Evolutionary conservation across 768 basidiomycete genomes (phyloP).

Genomic region (Serpula lacrymans): DNA sequence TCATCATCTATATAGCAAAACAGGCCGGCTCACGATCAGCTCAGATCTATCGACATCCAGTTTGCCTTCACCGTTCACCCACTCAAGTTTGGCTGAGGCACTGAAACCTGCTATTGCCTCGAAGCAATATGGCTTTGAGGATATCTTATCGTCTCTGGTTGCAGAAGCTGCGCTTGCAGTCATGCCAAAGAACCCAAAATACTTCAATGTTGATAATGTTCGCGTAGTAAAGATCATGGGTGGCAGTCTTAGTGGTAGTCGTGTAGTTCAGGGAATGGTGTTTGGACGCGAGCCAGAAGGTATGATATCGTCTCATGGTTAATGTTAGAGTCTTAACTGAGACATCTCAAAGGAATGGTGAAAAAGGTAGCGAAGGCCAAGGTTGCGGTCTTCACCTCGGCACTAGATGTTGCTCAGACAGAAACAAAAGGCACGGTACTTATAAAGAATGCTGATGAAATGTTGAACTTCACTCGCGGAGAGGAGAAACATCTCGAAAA

Average conservation of each 20-base stretch:
- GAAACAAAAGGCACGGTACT: slow-evolving; percentile 99
- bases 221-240: slow-evolving; percentile 99
- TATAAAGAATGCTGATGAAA: slow-evolving; percentile 91
- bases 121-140: slow-evolving; percentile 96
- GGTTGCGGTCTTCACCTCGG: slow-evolving; percentile 93
- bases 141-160: slow-evolving; percentile 74
- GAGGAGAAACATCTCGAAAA: slow-evolving; percentile 98
- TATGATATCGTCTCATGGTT: slow-evolving; percentile 33
- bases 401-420: slow-evolving; percentile 91
- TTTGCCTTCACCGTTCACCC: slow-evolving; percentile 70
- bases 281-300: slow-evolving; percentile 96
- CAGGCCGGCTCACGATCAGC: too few relatives aligned
- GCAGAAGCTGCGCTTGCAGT: slow-evolving; percentile 91
- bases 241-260: slow-evolving; percentile 78
- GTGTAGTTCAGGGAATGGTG: slow-evolving; percentile 96
- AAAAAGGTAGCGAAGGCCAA: slow-evolving; percentile 85
- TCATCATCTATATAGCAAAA: slow-evolving; percentile 12
- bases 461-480: slow-evolving; percentile 94
- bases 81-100: slow-evolving; percentile 64
- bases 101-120: slow-evolving; percentile 92
- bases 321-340: too few relatives aligned
- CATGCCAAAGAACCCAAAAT: slow-evolving; percentile 84
- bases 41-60: slow-evolving; percentile 68
- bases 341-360: slow-evolving; percentile 55
- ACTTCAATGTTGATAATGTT: slow-evolving; percentile 98